phyloP scores from a whole-genome alignment of 192 early-diverging fungal genomes.

The Chytriomyces confervae region DNA sequence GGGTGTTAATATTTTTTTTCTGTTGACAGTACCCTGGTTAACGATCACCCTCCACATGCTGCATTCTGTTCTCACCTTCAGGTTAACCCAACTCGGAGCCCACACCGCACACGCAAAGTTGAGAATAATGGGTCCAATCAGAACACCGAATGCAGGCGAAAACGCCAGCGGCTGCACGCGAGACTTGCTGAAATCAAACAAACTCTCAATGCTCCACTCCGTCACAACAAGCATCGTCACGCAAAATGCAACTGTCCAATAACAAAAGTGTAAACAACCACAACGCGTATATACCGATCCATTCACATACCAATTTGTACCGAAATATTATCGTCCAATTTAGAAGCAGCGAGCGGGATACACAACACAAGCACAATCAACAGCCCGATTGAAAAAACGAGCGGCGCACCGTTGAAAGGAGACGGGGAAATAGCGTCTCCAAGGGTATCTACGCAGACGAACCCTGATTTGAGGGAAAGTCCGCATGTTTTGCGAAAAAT shows the following conservation, averaged over 20 bases:
- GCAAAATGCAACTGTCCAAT: conserved; percentile 45
- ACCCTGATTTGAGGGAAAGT: conserved; percentile 26
- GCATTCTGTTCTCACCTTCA: conserved; percentile 47
- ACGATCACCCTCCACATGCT: background rate
- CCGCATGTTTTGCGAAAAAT: conserved; percentile 61
- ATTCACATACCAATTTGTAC: conserved; percentile 52
- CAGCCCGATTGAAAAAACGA: conserved; percentile 54
- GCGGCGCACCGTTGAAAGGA: conserved; percentile 51
- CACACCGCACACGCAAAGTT: conserved; percentile 60
- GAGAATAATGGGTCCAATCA: conserved; percentile 58
- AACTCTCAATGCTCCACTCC: conserved; percentile 49
- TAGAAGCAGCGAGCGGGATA: conserved; percentile 54
- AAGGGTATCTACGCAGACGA: conserved; percentile 3
- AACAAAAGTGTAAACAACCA: background rate
- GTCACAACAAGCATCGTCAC: conserved; percentile 49
- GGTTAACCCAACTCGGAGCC: conserved; percentile 62
- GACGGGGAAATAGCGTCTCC: conserved; percentile 34
- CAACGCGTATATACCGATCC: background rate
- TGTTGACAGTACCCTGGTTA: conserved; percentile 28
- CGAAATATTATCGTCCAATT: conserved; percentile 61
- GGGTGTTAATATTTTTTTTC: conserved; percentile 55
- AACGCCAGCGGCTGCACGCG: conserved; percentile 41
- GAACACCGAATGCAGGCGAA: conserved; percentile 36
- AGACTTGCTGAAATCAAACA: conserved; percentile 19
- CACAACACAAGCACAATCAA: conserved; percentile 45